Conservation (phyloP, 345 rosid species). For the Cardamine occulta region DNA sequence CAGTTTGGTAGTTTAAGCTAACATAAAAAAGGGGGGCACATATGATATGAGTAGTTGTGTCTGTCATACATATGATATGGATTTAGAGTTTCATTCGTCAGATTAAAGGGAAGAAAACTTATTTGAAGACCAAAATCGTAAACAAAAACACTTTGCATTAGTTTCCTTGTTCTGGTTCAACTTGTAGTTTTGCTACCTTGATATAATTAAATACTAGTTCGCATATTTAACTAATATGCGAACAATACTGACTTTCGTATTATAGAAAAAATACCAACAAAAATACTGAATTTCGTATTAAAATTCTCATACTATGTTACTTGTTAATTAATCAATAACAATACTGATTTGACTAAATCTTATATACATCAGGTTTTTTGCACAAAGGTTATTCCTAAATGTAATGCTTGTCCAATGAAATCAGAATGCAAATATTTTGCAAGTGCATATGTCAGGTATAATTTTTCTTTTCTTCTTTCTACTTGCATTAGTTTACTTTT, state of each 20-base stretch:
- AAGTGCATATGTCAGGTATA: constrained; percentile 75
- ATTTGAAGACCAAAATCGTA: not conserved
- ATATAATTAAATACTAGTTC: not conserved
- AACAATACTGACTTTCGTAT: not conserved
- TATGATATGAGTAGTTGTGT: not conserved
- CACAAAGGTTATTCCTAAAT: constrained; percentile 72
- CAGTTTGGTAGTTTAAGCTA: not conserved
- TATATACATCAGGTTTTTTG: constrained; percentile 60
- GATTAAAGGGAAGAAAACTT: not conserved
- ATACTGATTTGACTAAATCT: not conserved
- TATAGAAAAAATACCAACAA: not conserved
- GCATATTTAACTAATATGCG: not conserved
- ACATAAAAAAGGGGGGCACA: not conserved
- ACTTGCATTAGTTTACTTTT: not conserved
- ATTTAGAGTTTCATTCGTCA: not conserved
- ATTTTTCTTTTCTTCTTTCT: not conserved
- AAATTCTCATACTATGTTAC: not conserved
- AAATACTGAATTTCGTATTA: not conserved
- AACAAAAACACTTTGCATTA: not conserved
- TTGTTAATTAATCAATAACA: not conserved
- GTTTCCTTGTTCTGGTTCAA: too few relatives aligned
- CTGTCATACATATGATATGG: not conserved
- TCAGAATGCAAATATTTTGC: constrained; percentile 80
- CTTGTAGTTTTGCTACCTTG: not conserved
- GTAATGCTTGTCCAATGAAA: constrained; percentile 80